Evolutionary conservation across 345 rosid species (phyloP).

Genomic region (thale cress (Arabidopsis thaliana)): DNA sequence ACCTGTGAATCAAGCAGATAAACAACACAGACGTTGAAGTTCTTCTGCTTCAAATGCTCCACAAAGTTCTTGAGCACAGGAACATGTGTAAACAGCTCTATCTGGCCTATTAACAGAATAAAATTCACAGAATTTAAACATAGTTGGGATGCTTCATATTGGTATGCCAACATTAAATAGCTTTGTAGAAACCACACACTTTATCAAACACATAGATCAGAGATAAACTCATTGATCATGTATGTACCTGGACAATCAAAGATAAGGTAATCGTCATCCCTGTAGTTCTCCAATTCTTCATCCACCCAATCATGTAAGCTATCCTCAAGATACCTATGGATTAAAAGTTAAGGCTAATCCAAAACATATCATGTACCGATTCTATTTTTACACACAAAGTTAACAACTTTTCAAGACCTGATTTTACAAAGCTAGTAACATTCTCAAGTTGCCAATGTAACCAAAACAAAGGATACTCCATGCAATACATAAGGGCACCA

Average conservation of each 20-base stretch:
- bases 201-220: neutral
- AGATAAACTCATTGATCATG: slow-evolving; percentile 20
- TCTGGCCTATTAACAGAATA: slow-evolving; percentile 62
- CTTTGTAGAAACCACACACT: neutral
- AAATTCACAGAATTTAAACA: neutral
- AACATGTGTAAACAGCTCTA: slow-evolving; percentile 90
- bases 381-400: neutral
- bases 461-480: slow-evolving; percentile 82
- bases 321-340: slow-evolving; percentile 73
- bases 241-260: slow-evolving; percentile 94
- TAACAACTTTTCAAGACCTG: neutral
- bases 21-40: slow-evolving; percentile 83
- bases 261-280: slow-evolving; percentile 87
- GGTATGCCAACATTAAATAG: neutral
- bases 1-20: slow-evolving; percentile 98
- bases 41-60: slow-evolving; percentile 80
- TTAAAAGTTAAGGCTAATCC: slow-evolving; percentile 53
- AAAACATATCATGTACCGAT: neutral
- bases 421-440: neutral
- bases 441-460: neutral
- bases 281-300: slow-evolving; percentile 85
- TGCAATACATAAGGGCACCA: slow-evolving; percentile 89
- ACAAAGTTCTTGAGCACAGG: slow-evolving; percentile 89
- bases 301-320: slow-evolving; percentile 84
- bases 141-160: neutral